Base-by-base conservation (phyloP, 1,139 yeast genomes). In the Yamadazyma dendronema region DNA sequence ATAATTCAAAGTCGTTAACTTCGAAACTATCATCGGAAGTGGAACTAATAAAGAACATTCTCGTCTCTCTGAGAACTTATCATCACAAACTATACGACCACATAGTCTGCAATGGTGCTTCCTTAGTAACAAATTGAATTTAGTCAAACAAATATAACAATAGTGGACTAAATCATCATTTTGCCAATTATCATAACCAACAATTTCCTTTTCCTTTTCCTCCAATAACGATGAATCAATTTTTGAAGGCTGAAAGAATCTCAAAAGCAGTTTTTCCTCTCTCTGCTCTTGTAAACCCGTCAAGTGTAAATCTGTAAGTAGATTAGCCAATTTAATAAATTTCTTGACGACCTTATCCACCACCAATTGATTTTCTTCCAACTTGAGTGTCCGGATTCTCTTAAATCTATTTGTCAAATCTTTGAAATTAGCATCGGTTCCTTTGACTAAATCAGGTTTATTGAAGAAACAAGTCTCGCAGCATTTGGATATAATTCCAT, bases 71-170 rank as follows among this genome's bases (percentile, higher is more conserved):
- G 62, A 61, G 27, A 47, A 51, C 0, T 73, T 53, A 50, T 82
- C 84, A 28, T 85, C 95, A 62, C 97, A 90, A 0, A 88, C 89
- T 1, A 85, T 76, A 23, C 61, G 56, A 0, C 97, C 97, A 63
- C 97, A 92, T 24, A 87, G 58, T 24, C 96, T 66, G 56, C 96
- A 88, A 55, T 88, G 97, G 54, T 92, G 97, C 49, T 86, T 88
- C 39, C 96, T 67, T 15, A 78, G 55, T 4, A 83, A 56, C 33
- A 84, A 62, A 21, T 71, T 71, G 56, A 88, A 92, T 26, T 56
- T 52, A 10, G 70, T 65, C 16, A 65, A 57, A 51, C 98, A 92
- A 4, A 86, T 65, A 3, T 77, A 68, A 55, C 98, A 92, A 42
- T 68, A 63, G 0, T 65, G 50, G 0, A 74, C 72, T 2, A 50